These are phyloP conservation scores for Talaromyces adpressus DNA, from an alignment of 495 filamentous ascomycete genomes.

Conservation along the genomic window DNA sequence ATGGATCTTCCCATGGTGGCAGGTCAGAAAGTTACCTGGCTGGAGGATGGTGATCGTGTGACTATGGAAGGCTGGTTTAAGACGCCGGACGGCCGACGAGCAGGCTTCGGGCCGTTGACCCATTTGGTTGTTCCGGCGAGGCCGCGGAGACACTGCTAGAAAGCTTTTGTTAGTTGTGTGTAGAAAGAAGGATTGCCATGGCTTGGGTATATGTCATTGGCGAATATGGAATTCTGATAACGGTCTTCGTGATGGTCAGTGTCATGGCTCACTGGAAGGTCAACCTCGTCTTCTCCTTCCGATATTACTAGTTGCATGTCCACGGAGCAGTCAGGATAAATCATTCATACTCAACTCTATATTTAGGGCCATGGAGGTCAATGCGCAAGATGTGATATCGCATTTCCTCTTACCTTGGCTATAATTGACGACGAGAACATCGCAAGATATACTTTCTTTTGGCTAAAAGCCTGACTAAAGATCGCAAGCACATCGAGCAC, in stretches of 20 bases:
- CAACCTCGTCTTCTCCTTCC: not conserved
- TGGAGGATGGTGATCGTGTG: not conserved
- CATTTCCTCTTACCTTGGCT: not conserved
- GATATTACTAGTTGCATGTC: not conserved
- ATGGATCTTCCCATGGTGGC: not conserved
- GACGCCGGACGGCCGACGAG: not conserved
- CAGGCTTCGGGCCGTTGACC: not conserved
- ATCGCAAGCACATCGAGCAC: not conserved
- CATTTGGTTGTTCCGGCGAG: not conserved
- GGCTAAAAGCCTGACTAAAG: not conserved
- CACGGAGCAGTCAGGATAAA: not conserved
- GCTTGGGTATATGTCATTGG: not conserved
- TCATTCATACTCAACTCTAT: not conserved
- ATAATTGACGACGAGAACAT: not conserved
- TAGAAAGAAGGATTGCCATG: not conserved
- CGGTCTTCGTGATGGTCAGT: not conserved
- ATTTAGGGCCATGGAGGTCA: not conserved
- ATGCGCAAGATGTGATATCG: not conserved
- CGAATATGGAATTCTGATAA: not conserved
- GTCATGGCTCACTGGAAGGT: not conserved
- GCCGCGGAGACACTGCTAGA: not conserved
- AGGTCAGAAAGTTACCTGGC: not conserved
- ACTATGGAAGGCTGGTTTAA: slow-evolving; percentile 4
- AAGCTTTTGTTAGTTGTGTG: not conserved
- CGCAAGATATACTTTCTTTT: not conserved